Evolutionary conservation across 2,329 filamentous ascomycete genomes (phyloP), one percentile per base, ranked within the genome.

Genomic region (Pseudopyricularia cyperi): DNA sequence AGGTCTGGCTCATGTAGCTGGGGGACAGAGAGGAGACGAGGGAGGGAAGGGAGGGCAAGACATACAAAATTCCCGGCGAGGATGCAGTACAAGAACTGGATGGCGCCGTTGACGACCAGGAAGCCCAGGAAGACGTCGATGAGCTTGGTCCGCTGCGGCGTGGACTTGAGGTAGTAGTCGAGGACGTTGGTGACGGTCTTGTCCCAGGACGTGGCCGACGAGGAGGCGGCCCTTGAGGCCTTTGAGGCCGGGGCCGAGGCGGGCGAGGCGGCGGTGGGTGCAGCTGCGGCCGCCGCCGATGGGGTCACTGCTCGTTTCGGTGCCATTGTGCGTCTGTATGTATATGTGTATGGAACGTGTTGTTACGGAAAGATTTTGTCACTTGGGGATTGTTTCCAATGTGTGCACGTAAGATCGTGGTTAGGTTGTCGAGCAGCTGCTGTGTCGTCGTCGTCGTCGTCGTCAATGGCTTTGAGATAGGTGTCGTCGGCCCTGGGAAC

Each of bases 41-140:
- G n/a, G n/a, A n/a, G n/a, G n/a, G n/a, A n/a, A n/a, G n/a, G n/a
- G n/a, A n/a, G n/a, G n/a, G n/a, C n/a, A n/a, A 12, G 15, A 17
- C 89, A 56, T 79, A 98, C 93, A 63, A 91, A 98, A 70, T 96
- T 97, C 58, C 93, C 93, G 52, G 82, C 89, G 59, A 97, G 63
- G 52, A 96, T 74, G 66, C 91, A 96, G 71, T 98, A 98, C 55
- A 87, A 66, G 68, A 98, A 97, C 70, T 98, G 93, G 61, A 97
- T 67, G n/a, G 73, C 88, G 50, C 89, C 93, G 4, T 95, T 87
- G 1, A 83, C 75, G 22, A 93, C 81, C 54, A 98, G 72, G 67
- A 96, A 98, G 3, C 70, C 80, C 79, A 98, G 83, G 68, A 98
- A 98, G 34, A 79, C 79, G 67, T 98, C 93, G 56, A 97, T 78